Base-by-base conservation (phyloP, 1,139 yeast genomes). In the Taphrina sp. region DNA sequence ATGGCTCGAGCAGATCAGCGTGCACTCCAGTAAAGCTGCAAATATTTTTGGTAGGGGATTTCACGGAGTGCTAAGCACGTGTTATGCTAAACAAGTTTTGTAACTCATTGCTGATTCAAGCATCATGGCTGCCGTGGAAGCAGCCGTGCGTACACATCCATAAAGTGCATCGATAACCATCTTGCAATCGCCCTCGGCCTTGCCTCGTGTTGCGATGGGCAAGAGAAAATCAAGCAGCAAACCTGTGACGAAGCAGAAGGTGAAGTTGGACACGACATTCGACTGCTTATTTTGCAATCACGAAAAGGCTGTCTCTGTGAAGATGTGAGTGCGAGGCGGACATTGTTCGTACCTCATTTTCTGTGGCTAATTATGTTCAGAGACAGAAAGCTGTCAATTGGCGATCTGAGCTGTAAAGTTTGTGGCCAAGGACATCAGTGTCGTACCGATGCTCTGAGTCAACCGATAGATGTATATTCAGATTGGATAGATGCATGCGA, bases 401-500 rank as follows among this genome's bases (percentile, higher is more conserved):
- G 98, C 17, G 82, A 85, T 36, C 73, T 92, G 60, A 82, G 81
- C 61, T 92, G 98, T 70, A 92, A 92, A 69, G 85, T 90, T 26
- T 92, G 98, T 69, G 97, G 97, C 0, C 97, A 92, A 67, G 80
- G 81, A 47, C 94, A 92, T 74, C 97, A 90, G 69, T 82, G 95
- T 2, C 80, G 92, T 47, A 88, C 90, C 64, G 88, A 88, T 69
- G 74, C 75, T 12, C 74, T 85, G 57, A 81, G 89, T 0, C 90
- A 84, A 60, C 96, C 98, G 0, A 90, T 92, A 38, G 98, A 92
- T 69, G 87, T 92, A 22, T 92, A 92, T 68, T 85, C 95, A 52
- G 98, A 90, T 68, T 92, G 98, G 98, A 89, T 89, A 58, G 98
- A 92, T 73, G 98, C 97, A 1, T 92, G 96, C 68, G 98, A 92